Evolutionary conservation across 768 basidiomycete species (phyloP).

Genomic region (Neoboletus brunneissimus): DNA sequence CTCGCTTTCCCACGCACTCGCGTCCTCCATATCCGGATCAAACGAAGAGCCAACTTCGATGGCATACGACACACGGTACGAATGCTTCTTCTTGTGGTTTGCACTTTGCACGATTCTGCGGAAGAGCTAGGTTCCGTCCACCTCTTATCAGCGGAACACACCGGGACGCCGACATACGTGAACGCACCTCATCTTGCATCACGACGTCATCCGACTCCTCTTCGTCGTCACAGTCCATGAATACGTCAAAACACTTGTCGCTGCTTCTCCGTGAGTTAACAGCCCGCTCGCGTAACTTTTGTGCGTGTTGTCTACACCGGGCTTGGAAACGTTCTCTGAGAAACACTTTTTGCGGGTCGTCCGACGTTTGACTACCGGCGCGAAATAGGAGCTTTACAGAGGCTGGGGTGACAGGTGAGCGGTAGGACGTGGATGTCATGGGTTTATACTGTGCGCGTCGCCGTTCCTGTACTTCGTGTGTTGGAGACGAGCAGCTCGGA

Average conservation of each 20-base stretch:
- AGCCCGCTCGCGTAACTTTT: conserved; percentile 50
- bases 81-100: conserved; percentile 46
- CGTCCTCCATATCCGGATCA: conserved; percentile 70
- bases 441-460: conserved; percentile 58
- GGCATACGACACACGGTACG: conserved; percentile 62
- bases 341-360: conserved; percentile 52
- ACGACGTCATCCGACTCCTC: conserved; percentile 58
- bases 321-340: conserved; percentile 60
- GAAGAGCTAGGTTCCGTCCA: conserved; percentile 49
- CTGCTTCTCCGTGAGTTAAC: conserved; percentile 41
- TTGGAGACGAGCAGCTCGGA: conserved; percentile 44
- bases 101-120: conserved; percentile 59
- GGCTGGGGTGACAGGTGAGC: conserved; percentile 7
- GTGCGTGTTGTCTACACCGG: conserved; percentile 60
- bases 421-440: conserved; percentile 25
- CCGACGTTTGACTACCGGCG: conserved; percentile 20
- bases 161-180: not conserved
- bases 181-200: conserved; percentile 58
- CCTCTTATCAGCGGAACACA: conserved; percentile 7
- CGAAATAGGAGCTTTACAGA: conserved; percentile 17
- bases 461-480: conserved; percentile 43
- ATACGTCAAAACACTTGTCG: conserved; percentile 46
- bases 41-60: conserved; percentile 73
- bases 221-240: conserved; percentile 51
- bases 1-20: conserved; percentile 57